A percentile compares a stretch with the other conserved stretches of the same genome.
phyloP scores from a whole-genome alignment of 2,329 filamentous ascomycete species.

The Trichoderma sp. region DNA sequence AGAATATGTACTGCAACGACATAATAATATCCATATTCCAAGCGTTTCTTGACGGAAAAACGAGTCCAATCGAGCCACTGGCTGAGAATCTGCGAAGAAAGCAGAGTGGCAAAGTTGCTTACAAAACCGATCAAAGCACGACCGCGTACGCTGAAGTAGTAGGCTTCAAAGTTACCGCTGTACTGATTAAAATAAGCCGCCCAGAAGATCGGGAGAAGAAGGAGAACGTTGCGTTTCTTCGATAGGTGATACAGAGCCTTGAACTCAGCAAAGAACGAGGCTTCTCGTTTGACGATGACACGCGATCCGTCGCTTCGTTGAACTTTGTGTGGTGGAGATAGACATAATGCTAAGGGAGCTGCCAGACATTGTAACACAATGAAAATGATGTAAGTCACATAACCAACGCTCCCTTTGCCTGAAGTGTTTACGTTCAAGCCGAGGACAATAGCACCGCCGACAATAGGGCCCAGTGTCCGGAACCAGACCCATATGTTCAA shows the following conservation, averaged over 20 bases:
- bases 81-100: slow-evolving; percentile 51
- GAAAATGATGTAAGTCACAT: slow-evolving; percentile 38
- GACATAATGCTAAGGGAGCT: slow-evolving; percentile 35
- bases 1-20: slow-evolving; percentile 50
- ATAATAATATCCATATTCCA: slow-evolving; percentile 51
- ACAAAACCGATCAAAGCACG: slow-evolving; percentile 53
- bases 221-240: slow-evolving; percentile 32
- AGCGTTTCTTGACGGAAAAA: slow-evolving; percentile 44
- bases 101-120: slow-evolving; percentile 40
- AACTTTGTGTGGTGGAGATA: slow-evolving; percentile 38
- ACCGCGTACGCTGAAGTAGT: slow-evolving; percentile 45
- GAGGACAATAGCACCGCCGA: slow-evolving; percentile 53
- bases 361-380: slow-evolving; percentile 38
- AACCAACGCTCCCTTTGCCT: slow-evolving; percentile 35
- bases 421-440: slow-evolving; percentile 44
- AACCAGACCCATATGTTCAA: slow-evolving; percentile 48
- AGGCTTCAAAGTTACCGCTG: slow-evolving; percentile 53
- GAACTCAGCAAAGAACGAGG: slow-evolving; percentile 35
- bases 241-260: slow-evolving; percentile 32
- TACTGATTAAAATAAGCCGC: slow-evolving; percentile 41
- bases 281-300: slow-evolving; percentile 33
- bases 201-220: slow-evolving; percentile 36
- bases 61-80: slow-evolving; percentile 49
- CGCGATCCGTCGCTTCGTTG: slow-evolving; percentile 36
- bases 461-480: slow-evolving; percentile 52